phyloP scores from a whole-genome alignment of 2,329 filamentous ascomycete species.

The Neurospora crassa region DNA sequence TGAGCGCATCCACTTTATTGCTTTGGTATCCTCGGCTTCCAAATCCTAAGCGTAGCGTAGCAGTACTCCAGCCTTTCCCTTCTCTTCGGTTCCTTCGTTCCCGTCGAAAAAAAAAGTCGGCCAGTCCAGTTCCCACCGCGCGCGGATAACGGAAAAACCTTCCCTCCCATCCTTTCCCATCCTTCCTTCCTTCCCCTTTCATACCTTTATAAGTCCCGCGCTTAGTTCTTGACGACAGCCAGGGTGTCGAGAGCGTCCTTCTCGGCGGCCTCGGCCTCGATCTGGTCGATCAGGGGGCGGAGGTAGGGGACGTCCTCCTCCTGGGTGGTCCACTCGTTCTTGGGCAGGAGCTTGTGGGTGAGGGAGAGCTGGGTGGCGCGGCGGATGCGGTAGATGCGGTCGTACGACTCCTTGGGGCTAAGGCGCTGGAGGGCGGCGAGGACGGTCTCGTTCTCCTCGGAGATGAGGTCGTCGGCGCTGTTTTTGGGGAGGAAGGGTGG shows the following conservation, averaged over 20 bases:
- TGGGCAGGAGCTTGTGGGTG: constrained; percentile 55
- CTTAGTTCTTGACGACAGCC: constrained; percentile 38
- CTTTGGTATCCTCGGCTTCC: not conserved
- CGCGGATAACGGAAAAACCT: not conserved
- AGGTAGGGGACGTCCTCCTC: constrained; percentile 49
- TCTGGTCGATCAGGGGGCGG: constrained; percentile 39
- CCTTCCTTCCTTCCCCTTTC: not conserved
- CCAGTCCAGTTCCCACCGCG: not conserved
- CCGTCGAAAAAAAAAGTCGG: not conserved
- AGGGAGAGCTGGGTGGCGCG: constrained; percentile 75
- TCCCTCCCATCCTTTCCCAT: not conserved
- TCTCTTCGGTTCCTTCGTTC: not conserved
- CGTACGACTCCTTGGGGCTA: constrained; percentile 81
- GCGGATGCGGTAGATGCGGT: constrained; percentile 94
- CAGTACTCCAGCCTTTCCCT: not conserved
- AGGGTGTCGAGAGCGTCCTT: constrained; percentile 42
- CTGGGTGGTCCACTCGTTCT: constrained; percentile 50
- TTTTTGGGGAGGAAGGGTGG: not conserved
- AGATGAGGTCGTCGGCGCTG: constrained; percentile 90
- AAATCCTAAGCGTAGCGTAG: not conserved
- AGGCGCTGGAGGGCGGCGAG: constrained; percentile 86
- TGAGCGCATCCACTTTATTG: not conserved
- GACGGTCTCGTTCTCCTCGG: constrained; percentile 82
- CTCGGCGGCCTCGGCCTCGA: constrained; percentile 40
- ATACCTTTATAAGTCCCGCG: no score